A percentile compares a stretch with the other conserved stretches of the same genome.
phyloP scores from a whole-genome alignment of 768 basidiomycete genomes.

The Tylopilus felleus region DNA sequence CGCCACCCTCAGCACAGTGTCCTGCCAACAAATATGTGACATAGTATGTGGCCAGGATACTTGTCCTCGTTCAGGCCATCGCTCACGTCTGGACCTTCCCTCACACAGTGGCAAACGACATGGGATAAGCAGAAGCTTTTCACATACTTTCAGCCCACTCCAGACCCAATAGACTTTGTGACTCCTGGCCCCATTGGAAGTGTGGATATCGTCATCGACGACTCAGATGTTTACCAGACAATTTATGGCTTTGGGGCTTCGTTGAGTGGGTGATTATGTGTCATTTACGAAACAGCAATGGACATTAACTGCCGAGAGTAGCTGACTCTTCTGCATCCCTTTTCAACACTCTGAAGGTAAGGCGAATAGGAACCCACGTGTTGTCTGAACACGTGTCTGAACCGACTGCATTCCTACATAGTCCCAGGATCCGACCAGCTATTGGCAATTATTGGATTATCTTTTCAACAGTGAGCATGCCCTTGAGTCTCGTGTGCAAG shows the following conservation, averaged over 20 bases:
- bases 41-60: slow-evolving; percentile 35
- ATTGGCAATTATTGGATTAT: slow-evolving; percentile 54
- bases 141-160: slow-evolving; percentile 29
- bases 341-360: slow-evolving; percentile 64
- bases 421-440: slow-evolving; percentile 51
- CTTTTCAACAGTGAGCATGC: slow-evolving; percentile 45
- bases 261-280: slow-evolving; percentile 44
- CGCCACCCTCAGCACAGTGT: slow-evolving; percentile 21
- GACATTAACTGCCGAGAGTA: slow-evolving; percentile 24
- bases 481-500: background rate
- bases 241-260: slow-evolving; percentile 67
- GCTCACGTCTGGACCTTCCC: background rate
- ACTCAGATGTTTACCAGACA: slow-evolving; percentile 52
- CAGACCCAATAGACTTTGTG: slow-evolving; percentile 32
- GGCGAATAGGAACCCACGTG: background rate
- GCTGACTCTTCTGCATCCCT: slow-evolving; percentile 69
- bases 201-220: slow-evolving; percentile 63
- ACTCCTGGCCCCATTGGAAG: slow-evolving; percentile 50
- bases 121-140: slow-evolving; percentile 31
- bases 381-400: background rate
- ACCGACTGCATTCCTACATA: slow-evolving; percentile 23
- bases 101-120: slow-evolving; percentile 53
- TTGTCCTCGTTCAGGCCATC: background rate
- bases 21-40: slow-evolving; percentile 53
- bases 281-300: background rate